Base-by-base conservation (phyloP, 371 early-diverging fungal genomes). In the Capillidium rhysosporum region DNA sequence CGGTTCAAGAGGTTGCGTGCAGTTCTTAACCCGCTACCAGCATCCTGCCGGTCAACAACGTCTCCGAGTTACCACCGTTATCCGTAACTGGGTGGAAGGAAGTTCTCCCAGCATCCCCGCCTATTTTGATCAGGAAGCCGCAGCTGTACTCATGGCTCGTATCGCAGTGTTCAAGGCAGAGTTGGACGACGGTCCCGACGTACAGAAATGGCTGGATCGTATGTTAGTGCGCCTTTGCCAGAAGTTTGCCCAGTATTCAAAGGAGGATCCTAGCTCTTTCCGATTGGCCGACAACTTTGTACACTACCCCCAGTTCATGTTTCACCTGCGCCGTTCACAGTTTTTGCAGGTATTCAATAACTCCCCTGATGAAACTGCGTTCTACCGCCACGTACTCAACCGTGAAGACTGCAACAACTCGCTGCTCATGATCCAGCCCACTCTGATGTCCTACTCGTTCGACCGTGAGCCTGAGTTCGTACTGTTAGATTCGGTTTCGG, bases 271-370 rank as follows among this genome's bases (percentile, higher is more conserved):
- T 10, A 72, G 75, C 28, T 85, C 89, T 24, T 89, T 99, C 76
- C 77, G 84, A n/a, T 72, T 99, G 34, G 74, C 86, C 0, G 84
- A 84, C 44, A 90, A 88, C 68, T 98, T 99, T 65, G 83, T 89
- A 1, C 95, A 95, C 61, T 99, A 96, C 67, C 98, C 99, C 25
- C 98, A 98, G 69, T 99, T 99, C 65, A 98, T 99, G 96, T 99
- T 96, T 81, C 98, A 99, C 62, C 72, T 99, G 57, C 76, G 99
- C 56, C 76, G 99, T 45, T 84, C 84, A 58, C 96, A 98, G 65
- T 95, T 99, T 69, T 73, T 99, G 63, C 98, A 98, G 65, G 96
- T 95, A 18, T 98, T 98, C 67, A 98, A 98, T 63, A 95, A 95
- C 69, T 88, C 89, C 47, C 97, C 97, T 9, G 99, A 99, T 65